Evolutionary conservation across 495 filamentous ascomycete genomes (phyloP).

Genomic region (Corynascus novoguineensis): DNA sequence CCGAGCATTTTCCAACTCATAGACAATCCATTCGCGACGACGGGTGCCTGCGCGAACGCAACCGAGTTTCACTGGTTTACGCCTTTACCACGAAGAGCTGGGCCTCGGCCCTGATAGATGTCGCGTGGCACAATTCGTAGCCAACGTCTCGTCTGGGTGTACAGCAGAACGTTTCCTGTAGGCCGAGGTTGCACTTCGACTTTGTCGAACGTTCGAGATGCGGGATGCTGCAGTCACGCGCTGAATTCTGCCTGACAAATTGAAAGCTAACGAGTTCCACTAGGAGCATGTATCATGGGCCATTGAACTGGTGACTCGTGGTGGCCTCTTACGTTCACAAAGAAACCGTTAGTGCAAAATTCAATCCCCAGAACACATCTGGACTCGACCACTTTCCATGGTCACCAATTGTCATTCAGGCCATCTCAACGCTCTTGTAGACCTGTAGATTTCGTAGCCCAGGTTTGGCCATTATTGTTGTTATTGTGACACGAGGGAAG

Average conservation of each 20-base stretch:
- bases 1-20: no score
- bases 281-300: neutral
- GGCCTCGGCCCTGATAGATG: neutral
- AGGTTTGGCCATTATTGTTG: constrained; percentile 23
- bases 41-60: constrained; percentile 8
- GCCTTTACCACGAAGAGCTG: no score
- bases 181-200: neutral
- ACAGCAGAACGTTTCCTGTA: neutral
- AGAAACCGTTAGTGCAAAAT: no score
- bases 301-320: no score
- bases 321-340: no score
- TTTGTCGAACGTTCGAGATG: neutral
- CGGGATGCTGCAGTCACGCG: neutral
- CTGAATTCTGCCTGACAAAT: neutral
- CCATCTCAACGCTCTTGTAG: neutral
- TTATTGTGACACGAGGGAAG: constrained; percentile 21
- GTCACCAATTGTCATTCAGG: neutral
- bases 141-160: neutral
- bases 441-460: constrained; percentile 22
- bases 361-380: neutral
- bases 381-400: neutral
- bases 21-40: no score
- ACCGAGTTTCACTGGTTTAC: no score
- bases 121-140: neutral
- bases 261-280: neutral